Base-by-base conservation (phyloP, 495 filamentous ascomycete species). In the Neurospora tetraspora region DNA sequence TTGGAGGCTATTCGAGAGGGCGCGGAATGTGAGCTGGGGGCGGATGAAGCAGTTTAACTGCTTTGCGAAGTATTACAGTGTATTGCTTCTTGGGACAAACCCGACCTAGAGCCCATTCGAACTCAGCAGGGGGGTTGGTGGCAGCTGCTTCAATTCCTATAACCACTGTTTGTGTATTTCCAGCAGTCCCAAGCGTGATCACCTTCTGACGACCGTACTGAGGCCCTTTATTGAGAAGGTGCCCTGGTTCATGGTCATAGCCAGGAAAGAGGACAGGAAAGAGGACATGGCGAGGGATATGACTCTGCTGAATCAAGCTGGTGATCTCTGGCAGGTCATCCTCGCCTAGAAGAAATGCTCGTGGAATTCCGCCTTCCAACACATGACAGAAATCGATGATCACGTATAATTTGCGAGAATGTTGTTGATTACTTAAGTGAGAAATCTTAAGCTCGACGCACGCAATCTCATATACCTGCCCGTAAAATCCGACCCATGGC, bases 131-230 rank as follows among this genome's bases (percentile, higher is more conserved):
- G 0, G 45, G 20, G 0, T 23, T 0, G 5, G 45, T 12, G 0
- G 0, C 0, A 0, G 9, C 3, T 1, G 45, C 2, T 11, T 53
- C 45, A n/a, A n/a, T n/a, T n/a, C n/a, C n/a, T n/a, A n/a, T n/a
- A n/a, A n/a, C n/a, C n/a, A n/a, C n/a, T n/a, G n/a, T 53, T 27
- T 2, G 10, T 27, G 10, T n/a, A n/a, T n/a, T n/a, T n/a, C n/a
- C n/a, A n/a, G 0, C 1, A 12, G 45, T 0, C 9, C 9, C 9
- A 23, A 12, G 10, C 10, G 10, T 12, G 10, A 27, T 0, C 20
- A 53, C 45, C 10, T 12, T 53, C 14, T 27, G 20, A 23, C 1
- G 11, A 11, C 45, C 45, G 11, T 27, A 53, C 0, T 14, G 10
- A 2, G 45, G 20, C 1, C 45, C 45, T 14, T 53, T 53, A 14